These are phyloP conservation scores for Dendrobium officinale DNA, from an alignment of 106 monocot species.

Conservation along the genomic window DNA sequence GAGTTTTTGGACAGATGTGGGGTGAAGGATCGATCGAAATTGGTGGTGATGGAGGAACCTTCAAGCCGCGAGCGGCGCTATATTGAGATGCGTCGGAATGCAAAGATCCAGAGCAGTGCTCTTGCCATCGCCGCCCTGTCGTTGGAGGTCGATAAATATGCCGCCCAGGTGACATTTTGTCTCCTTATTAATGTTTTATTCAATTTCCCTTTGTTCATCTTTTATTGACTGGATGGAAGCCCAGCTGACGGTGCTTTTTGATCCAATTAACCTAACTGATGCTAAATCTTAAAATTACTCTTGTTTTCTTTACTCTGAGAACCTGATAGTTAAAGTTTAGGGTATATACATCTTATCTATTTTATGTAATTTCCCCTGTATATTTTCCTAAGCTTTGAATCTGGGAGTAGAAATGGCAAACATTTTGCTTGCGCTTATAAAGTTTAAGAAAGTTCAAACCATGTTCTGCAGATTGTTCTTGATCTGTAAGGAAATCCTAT, in stretches of 20 bases:
- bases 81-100: constrained; percentile 55
- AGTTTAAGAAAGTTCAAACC: neutral
- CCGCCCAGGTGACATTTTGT: constrained; percentile 42
- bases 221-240: neutral
- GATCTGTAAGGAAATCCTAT: neutral
- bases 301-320: neutral
- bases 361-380: too few relatives aligned
- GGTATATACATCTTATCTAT: neutral
- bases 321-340: neutral
- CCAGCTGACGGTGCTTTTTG: neutral
- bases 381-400: neutral
- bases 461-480: neutral
- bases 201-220: neutral
- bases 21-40: constrained; percentile 65
- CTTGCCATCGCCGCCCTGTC: constrained; percentile 51
- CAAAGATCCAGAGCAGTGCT: constrained; percentile 35
- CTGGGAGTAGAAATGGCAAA: neutral
- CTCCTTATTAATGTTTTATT: neutral
- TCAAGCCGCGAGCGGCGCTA: constrained; percentile 47
- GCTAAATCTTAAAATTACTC: neutral
- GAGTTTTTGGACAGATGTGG: constrained; percentile 65
- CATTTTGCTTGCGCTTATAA: neutral
- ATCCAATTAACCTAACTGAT: neutral
- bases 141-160: constrained; percentile 67
- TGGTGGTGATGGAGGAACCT: constrained; percentile 57